Base-by-base conservation (phyloP, 2,329 filamentous ascomycete species). In the Pseudogymnoascus sp. region DNA sequence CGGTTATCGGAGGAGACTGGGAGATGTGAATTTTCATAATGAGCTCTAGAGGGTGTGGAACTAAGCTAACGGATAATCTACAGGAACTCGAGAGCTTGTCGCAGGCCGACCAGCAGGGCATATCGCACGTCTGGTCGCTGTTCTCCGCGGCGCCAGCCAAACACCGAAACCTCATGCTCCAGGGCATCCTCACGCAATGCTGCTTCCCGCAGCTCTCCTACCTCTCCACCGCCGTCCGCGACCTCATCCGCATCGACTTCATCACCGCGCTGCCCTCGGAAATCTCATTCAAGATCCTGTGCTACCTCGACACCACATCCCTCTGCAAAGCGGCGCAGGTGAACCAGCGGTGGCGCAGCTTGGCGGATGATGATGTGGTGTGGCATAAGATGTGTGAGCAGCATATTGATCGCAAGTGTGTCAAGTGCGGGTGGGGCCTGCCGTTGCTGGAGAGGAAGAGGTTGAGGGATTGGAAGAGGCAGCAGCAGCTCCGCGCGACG, bases 371-470 rank as follows among this genome's bases (percentile, higher is more conserved):
- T 72, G 93, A 99, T 74, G 89, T 96, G 8, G 93, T 99, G 3
- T 99, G 95, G 95, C 90, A 97, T 73, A 89, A 88, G 67, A 97
- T 97, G 93, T 99, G 95, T 74, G 92, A 96, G 75, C 93, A 97
- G 73, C 93, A 96, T 75, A 96, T 97, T 69, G 91, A 96, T 74
- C 82, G 91, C 65, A 96, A 96, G 74, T 97, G 93, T 75, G 93
- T 87, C 65, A 96, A 95, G 73, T 99, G 95, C 73, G 93, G 95
- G 23, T 97, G 93, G 91, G 95, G 95, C 2, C 77, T 99, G 65
- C 95, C 95, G 15, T 78, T 96, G 64, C 78, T 99, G 61, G 95
- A 99, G 72, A 85, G 91, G 70, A 96, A 96, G 77, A 85, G 90
- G 70, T 78, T 99, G 67, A 85, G 90, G 68, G 92, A 91, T 67